Evolutionary conservation across 2,329 filamentous ascomycete species (phyloP), one percentile per base, ranked within the genome.

Genomic region (Lasiodiplodia theobromae): DNA sequence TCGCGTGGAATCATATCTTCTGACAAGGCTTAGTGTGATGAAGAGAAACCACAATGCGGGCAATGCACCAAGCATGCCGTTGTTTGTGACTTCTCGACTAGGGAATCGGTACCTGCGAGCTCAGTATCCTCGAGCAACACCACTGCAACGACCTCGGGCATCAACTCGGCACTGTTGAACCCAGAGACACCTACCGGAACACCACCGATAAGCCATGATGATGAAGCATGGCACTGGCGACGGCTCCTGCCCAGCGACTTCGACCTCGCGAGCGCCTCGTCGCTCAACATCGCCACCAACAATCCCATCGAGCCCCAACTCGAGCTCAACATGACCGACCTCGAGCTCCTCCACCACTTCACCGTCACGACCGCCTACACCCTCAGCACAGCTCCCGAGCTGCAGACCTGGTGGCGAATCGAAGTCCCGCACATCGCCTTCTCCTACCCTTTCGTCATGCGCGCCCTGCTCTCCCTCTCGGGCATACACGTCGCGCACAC

Each of bases 381-480:
- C 5, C 71, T 76, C 7, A 70, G 71, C 25, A 58, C 68, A 7
- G 68, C 71, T 18, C 56, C 71, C 2, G 71, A 71, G 6, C 71
- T 72, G 7, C 71, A 74, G 49, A 71, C 68, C 3, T 70, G 77
- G 12, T 74, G 69, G 53, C 68, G 71, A 10, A 72, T 69, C 16
- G 67, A 70, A 38, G 67, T 81, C n/a, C 72, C 75, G 40, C 73
- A 75, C 38, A 70, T 79, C 44, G 80, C 80, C 2, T 80, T 82
- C 58, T 76, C 79, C 7, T 78, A 81, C 71, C 76, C 80, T 4
- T 84, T 82, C 60, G 74, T 84, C 28, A 74, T 85, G 12, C 79
- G 83, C 69, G 78, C 77, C 44, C 73, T 83, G 16, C 75, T 84
- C 7, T 81, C 82, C 11, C 72, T 84, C n/a, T 77, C 82, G 11